These are phyloP conservation scores for Diutina siamensis DNA, from an alignment of 1,139 yeast genomes.

Conservation along the genomic window DNA sequence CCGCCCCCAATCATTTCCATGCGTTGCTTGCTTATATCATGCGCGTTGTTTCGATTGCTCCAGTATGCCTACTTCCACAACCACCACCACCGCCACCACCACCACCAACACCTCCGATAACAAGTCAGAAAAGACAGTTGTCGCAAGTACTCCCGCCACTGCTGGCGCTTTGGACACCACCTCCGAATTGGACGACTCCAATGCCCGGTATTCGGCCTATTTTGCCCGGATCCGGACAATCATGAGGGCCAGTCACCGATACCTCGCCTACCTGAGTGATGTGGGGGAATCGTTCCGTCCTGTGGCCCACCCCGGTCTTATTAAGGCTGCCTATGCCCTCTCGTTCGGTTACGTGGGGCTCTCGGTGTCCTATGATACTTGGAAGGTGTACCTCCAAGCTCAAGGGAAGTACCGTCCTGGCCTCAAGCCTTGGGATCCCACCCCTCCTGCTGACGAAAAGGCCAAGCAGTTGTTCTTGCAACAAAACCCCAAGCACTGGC, in stretches of 20 bases:
- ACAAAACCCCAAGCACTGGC: slow-evolving; percentile 19
- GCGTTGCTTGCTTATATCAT: too few species aligned
- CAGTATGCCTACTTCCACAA: too few species aligned
- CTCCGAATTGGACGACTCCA: slow-evolving; percentile 35
- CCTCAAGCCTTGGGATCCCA: slow-evolving; percentile 58
- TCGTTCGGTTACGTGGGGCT: slow-evolving; percentile 72
- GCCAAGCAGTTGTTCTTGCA: neutral
- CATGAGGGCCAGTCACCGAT: slow-evolving; percentile 65
- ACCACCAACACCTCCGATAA: neutral
- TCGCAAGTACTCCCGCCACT: neutral
- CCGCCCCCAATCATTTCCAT: too few species aligned
- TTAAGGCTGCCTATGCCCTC: slow-evolving; percentile 56
- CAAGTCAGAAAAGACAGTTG: neutral
- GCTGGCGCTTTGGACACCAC: slow-evolving; percentile 10
- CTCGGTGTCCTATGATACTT: slow-evolving; percentile 67
- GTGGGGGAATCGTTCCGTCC: slow-evolving; percentile 88
- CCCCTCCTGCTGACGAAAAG: slow-evolving; percentile 8
- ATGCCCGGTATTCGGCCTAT: slow-evolving; percentile 70
- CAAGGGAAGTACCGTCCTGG: slow-evolving; percentile 58
- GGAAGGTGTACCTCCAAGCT: slow-evolving; percentile 60
- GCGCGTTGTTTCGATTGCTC: too few species aligned
- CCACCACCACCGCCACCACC: too few species aligned
- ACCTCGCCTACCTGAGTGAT: slow-evolving; percentile 81
- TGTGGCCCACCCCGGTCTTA: slow-evolving; percentile 60
- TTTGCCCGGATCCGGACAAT: slow-evolving; percentile 66